Percentiles rank a stretch among this genome's conserved stretches.
phyloP scores from a whole-genome alignment of 345 rosid species.

The Salix udensis region DNA sequence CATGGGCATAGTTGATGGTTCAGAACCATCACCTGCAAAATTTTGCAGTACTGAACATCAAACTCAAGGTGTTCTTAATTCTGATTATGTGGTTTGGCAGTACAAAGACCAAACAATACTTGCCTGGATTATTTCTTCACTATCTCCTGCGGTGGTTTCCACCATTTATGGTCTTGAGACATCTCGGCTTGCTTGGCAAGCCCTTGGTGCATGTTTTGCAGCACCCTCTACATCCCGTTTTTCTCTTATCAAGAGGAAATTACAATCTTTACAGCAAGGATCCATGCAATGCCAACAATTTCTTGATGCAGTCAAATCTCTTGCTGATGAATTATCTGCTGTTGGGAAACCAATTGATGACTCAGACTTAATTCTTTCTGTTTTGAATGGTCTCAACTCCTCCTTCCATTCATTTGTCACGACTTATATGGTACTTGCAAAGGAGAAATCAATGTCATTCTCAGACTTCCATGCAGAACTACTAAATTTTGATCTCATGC shows the following conservation, averaged over 20 bases:
- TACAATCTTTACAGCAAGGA: neutral
- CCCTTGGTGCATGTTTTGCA: neutral
- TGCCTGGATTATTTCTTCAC: neutral
- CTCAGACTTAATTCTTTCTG: neutral
- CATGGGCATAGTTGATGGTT: neutral
- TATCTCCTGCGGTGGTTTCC: neutral
- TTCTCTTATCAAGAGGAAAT: neutral
- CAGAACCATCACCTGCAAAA: rapidly evolving
- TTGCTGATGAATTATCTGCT: neutral
- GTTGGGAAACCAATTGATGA: neutral
- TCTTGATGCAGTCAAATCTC: neutral
- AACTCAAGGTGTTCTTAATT: neutral
- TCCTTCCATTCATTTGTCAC: neutral
- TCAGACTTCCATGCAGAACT: neutral
- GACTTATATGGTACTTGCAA: neutral
- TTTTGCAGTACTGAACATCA: neutral
- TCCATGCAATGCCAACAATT: neutral
- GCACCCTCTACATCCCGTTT: neutral
- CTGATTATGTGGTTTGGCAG: no score
- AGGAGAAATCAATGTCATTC: neutral
- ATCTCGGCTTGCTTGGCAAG: neutral
- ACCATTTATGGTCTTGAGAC: neutral
- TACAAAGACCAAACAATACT: neutral
- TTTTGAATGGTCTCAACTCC: neutral
- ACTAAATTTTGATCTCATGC: neutral